Base-by-base conservation (phyloP, 192 early-diverging fungal genomes). In the Coemansia sp. region DNA sequence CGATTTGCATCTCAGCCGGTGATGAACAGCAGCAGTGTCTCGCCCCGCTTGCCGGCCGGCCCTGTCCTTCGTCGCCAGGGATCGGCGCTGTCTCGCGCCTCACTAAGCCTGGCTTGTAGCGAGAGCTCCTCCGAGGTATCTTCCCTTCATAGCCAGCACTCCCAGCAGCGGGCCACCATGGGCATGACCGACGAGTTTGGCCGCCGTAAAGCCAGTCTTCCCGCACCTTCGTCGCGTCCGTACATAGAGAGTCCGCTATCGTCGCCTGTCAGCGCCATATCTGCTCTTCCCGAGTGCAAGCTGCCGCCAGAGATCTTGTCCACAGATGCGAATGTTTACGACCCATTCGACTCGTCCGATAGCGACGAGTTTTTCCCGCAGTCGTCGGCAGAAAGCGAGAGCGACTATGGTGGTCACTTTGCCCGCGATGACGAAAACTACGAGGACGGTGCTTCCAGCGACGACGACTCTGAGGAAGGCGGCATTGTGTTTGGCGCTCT, bases 151-250 rank as follows among this genome's bases (percentile, higher is more conserved):
- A 47, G 45, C 45, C 45, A 26, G 27, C 31, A 47, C 23, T 47
- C 45, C 33, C 31, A 33, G 53, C 62, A 38, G 29, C 58, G 48
- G 37, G 56, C 61, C n/a, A 70, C 61, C 3, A 65, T 69, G 66
- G 73, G 73, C 15, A 69, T 76, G 62, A 65, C 66, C 26, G 56
- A 76, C 58, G 73, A 76, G 58, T 76, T 76, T 66, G 73, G 73
- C 35, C 37, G 56, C 27, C 30, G 47, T 46, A 54, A 59, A 31
- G 40, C 38, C 39, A 48, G 35, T 7, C 43, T 29, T 4, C 45
- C 53, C 17, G 19, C 21, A n/a, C 48, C 30, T 15, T n/a, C 50
- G 35, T 51, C 11, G 15, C 45, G 45, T 3, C 45, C 45, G 0
- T 47, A 47, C 31, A 17, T 47, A 6, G 45, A 30, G 45, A 47